Evolutionary conservation across 164 flowering plant genomes (phyloP).

Genomic region (Aristolochia fimbriata): DNA sequence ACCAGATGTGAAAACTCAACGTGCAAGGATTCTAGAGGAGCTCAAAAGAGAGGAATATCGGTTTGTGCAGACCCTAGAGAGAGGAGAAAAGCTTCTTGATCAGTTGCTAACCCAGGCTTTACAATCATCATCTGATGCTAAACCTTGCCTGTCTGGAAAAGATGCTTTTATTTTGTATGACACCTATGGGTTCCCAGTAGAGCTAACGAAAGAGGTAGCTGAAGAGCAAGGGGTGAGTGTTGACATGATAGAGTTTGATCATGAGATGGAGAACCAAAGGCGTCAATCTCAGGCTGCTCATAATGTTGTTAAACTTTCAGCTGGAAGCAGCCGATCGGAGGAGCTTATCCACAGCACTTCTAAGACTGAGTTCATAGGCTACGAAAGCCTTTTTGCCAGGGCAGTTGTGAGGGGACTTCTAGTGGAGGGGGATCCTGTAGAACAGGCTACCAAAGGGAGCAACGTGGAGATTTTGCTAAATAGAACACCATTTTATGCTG

Average conservation of each 20-base stretch:
- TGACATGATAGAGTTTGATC: conserved; percentile 66
- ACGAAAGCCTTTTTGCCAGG: conserved; percentile 56
- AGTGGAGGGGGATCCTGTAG: conserved; percentile 57
- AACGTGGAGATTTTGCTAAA: conserved; percentile 75
- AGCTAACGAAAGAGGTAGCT: conserved; percentile 83
- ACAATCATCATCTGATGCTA: conserved; percentile 19
- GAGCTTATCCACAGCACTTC: conserved; percentile 36
- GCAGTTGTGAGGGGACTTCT: conserved; percentile 71
- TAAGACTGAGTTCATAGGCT: conserved; percentile 86
- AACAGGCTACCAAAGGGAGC: conserved; percentile 61
- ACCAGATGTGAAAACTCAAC: conserved; percentile 47
- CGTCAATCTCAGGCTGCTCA: conserved; percentile 90
- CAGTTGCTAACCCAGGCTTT: conserved; percentile 61
- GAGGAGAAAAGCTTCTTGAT: conserved; percentile 90
- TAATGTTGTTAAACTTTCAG: conserved; percentile 62
- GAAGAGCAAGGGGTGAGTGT: conserved; percentile 64
- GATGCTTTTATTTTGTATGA: conserved; percentile 87
- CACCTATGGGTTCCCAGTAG: conserved; percentile 89
- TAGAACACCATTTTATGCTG: conserved; percentile 90
- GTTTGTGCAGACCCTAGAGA: conserved; percentile 78
- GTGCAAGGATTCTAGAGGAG: conserved; percentile 68
- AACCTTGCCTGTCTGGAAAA: conserved; percentile 69
- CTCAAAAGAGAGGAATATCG: conserved; percentile 76
- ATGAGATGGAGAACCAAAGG: conserved; percentile 87
- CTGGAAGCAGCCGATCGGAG: conserved; percentile 33